Conservation (phyloP, 2,329 filamentous ascomycete genomes). For the Fusarium citri region DNA sequence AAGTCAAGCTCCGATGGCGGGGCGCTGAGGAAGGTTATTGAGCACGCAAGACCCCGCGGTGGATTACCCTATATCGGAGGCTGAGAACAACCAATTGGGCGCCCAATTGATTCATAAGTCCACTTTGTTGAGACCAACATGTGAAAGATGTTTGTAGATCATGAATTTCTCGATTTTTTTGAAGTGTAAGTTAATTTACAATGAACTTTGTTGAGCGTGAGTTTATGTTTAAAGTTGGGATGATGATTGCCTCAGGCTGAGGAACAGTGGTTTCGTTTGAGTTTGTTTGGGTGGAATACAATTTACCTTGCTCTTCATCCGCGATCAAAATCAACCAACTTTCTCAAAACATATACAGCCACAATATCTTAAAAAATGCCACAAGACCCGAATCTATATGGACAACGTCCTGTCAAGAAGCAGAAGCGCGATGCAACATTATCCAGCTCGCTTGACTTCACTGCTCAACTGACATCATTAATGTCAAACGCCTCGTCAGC, state of each 20-base stretch:
- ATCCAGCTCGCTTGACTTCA: conserved; percentile 82
- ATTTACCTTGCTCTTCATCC: neutral
- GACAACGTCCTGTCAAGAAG: conserved; percentile 76
- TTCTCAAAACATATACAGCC: neutral
- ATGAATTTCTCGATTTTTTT: neutral
- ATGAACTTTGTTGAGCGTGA: neutral
- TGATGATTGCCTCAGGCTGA: conserved; percentile 45
- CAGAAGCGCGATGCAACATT: conserved; percentile 76
- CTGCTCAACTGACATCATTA: conserved; percentile 86
- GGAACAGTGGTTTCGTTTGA: neutral
- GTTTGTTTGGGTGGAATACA: conserved; percentile 1
- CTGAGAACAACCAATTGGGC: conserved; percentile 28
- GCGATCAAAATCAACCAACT: neutral
- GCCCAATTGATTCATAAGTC: conserved; percentile 20
- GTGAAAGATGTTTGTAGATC: neutral
- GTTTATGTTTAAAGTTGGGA: neutral
- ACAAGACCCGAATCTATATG: conserved; percentile 80
- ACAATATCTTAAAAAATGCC: conserved; percentile 58
- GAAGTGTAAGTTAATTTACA: neutral
- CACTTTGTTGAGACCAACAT: conserved; percentile 11
- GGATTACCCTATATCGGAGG: conserved; percentile 41
- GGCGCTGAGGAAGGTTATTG: conserved; percentile 41
- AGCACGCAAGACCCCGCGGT: conserved; percentile 46
- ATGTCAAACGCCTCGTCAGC: conserved; percentile 68
- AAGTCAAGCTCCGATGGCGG: conserved; percentile 53